These are phyloP conservation scores for Dactylellina leptospora DNA, from an alignment of 2,329 filamentous ascomycete genomes.

Conservation along the genomic window DNA sequence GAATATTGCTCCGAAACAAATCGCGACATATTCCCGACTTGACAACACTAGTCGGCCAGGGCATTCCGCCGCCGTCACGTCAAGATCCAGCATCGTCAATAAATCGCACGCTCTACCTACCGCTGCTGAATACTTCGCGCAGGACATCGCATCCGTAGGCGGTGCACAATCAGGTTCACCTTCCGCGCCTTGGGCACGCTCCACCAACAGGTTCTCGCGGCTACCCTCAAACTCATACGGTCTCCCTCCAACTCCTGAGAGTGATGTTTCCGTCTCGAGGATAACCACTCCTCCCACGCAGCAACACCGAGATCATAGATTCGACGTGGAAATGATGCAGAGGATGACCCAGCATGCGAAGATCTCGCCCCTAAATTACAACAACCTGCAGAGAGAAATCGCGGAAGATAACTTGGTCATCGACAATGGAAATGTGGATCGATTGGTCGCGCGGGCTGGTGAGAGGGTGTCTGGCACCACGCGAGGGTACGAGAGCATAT, in stretches of 20 bases:
- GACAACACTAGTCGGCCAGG: no score
- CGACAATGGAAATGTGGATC: slow-evolving; percentile 39
- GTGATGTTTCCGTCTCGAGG: slow-evolving; percentile 44
- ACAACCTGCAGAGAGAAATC: slow-evolving; percentile 29
- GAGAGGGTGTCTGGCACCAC: slow-evolving; percentile 25
- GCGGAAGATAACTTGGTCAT: slow-evolving; percentile 43
- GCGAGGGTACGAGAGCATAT: slow-evolving; percentile 18
- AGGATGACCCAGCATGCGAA: slow-evolving; percentile 52
- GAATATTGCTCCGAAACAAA: neutral
- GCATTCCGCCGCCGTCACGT: no score
- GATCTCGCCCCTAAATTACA: slow-evolving; percentile 47
- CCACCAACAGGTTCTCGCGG: slow-evolving; percentile 21
- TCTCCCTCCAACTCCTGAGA: slow-evolving; percentile 48
- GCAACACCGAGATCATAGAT: slow-evolving; percentile 39
- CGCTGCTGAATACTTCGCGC: slow-evolving; percentile 40
- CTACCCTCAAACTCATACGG: slow-evolving; percentile 39
- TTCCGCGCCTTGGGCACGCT: slow-evolving; percentile 31
- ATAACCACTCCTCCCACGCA: slow-evolving; percentile 42
- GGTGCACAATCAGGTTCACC: slow-evolving; percentile 26
- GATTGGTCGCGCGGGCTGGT: slow-evolving; percentile 42
- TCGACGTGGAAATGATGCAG: slow-evolving; percentile 52
- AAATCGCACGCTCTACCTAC: slow-evolving; percentile 21
- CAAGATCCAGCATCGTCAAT: neutral
- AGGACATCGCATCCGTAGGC: slow-evolving; percentile 15
- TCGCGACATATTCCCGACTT: slow-evolving; percentile 34